phyloP scores from a whole-genome alignment of 495 filamentous ascomycete genomes.

The Mytilinidion resinicola region DNA sequence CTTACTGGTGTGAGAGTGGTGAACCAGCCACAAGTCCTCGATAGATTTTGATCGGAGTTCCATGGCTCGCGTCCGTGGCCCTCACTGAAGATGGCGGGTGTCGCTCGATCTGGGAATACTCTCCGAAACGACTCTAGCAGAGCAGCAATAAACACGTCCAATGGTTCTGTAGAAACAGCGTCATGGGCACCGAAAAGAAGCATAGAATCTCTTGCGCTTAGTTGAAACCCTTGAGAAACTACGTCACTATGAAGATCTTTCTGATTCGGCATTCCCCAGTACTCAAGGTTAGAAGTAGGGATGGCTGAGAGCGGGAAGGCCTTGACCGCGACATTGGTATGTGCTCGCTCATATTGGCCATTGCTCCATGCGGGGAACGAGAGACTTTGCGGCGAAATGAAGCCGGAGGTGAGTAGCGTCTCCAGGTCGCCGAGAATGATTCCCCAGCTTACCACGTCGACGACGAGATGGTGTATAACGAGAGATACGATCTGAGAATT shows the following conservation, averaged over 20 bases:
- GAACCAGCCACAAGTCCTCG: constrained; percentile 35
- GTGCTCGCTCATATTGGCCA: constrained; percentile 19
- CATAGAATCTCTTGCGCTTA: constrained; percentile 17
- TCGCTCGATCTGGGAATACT: constrained; percentile 22
- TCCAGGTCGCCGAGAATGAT: constrained; percentile 27
- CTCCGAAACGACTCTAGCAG: constrained; percentile 36
- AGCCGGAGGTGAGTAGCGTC: constrained; percentile 20
- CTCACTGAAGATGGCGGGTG: constrained; percentile 31
- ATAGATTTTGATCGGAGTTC: constrained; percentile 26
- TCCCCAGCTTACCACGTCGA: constrained; percentile 30
- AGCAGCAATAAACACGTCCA: constrained; percentile 30
- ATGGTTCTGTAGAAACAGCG: constrained; percentile 26
- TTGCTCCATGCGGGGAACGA: constrained; percentile 23
- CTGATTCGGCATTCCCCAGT: constrained; percentile 26
- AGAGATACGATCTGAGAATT: constrained; percentile 17
- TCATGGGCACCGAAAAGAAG: constrained; percentile 18
- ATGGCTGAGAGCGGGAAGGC: constrained; percentile 14
- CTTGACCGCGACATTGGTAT: constrained; percentile 2
- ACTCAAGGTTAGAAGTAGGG: constrained; percentile 12
- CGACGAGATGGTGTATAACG: constrained; percentile 25
- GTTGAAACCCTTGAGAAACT: constrained; percentile 19
- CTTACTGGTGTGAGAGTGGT: constrained; percentile 29
- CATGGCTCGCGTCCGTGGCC: constrained; percentile 34
- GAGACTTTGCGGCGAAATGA: too few species aligned
- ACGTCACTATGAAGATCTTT: constrained; percentile 22